These are phyloP conservation scores for Leccinum truebloodii DNA, from an alignment of 768 basidiomycete species.

Conservation along the genomic window DNA sequence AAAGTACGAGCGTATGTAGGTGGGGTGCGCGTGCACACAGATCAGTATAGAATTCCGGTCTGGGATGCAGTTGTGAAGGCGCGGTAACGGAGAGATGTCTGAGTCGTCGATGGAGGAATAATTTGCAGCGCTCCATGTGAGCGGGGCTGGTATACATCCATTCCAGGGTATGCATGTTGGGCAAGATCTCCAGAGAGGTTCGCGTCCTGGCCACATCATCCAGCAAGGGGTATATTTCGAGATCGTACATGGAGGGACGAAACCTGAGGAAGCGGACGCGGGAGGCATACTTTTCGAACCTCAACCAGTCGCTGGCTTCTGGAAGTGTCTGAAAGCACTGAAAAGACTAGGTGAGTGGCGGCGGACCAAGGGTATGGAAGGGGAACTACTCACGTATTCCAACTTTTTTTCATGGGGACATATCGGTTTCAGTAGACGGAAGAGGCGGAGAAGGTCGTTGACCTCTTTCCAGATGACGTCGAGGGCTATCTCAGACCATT, in stretches of 20 bases:
- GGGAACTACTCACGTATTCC: slow-evolving; percentile 25
- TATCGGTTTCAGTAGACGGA: slow-evolving; percentile 51
- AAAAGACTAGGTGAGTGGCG: not conserved
- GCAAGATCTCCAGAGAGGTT: slow-evolving; percentile 52
- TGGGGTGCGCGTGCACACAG: slow-evolving; percentile 52
- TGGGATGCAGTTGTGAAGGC: slow-evolving; percentile 17
- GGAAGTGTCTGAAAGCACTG: slow-evolving; percentile 46
- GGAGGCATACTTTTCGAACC: slow-evolving; percentile 54
- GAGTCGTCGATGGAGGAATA: slow-evolving; percentile 61
- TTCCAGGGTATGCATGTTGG: slow-evolving; percentile 51
- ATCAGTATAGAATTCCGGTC: slow-evolving; percentile 34
- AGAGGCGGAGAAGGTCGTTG: slow-evolving; percentile 44
- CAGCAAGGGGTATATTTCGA: slow-evolving; percentile 25
- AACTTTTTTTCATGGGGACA: slow-evolving; percentile 12
- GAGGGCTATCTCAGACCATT: slow-evolving; percentile 59
- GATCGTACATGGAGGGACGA: slow-evolving; percentile 13
- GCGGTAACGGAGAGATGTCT: slow-evolving; percentile 39
- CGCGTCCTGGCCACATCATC: slow-evolving; percentile 61
- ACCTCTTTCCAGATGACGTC: slow-evolving; percentile 61
- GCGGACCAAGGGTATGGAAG: not conserved
- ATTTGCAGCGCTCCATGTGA: slow-evolving; percentile 39
- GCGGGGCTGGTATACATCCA: slow-evolving; percentile 41
- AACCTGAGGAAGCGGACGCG: slow-evolving; percentile 45
- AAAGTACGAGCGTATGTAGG: slow-evolving; percentile 48
- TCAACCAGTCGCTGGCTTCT: slow-evolving; percentile 52